A percentile compares a stretch with the other conserved stretches of the same genome.
Conservation (phyloP, 78 protist species). For the Pigoraptor vietnamica region DNA sequence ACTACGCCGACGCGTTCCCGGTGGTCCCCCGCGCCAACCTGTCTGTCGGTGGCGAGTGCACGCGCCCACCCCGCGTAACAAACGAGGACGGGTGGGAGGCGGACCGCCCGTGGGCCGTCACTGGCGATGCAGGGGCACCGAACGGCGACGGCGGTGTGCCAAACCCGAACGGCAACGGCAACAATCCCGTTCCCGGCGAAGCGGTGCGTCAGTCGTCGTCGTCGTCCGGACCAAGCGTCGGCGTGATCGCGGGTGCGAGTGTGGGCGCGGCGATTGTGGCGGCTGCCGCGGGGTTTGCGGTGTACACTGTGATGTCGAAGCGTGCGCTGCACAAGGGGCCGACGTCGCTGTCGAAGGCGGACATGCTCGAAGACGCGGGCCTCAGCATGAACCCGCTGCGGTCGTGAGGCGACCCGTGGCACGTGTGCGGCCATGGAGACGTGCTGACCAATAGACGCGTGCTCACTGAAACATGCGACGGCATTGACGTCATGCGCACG, state of each 20-base stretch:
- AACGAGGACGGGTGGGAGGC: neutral
- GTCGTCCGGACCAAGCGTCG: neutral
- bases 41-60: neutral
- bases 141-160: too few relatives aligned
- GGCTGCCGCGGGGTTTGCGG: neutral
- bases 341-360: neutral
- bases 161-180: neutral
- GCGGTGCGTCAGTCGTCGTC: neutral
- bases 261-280: neutral
- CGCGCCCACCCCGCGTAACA: neutral
- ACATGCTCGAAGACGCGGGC: neutral
- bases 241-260: neutral
- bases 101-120: neutral
- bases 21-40: neutral
- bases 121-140: neutral
- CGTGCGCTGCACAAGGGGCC: neutral
- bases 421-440: too few relatives aligned
- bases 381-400: neutral
- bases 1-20: neutral
- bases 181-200: too few relatives aligned
- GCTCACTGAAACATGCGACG: too few relatives aligned
- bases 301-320: neutral
- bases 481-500: too few relatives aligned
- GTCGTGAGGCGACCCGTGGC: too few relatives aligned
- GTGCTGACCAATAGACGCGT: too few relatives aligned